These are phyloP conservation scores for Yamadazyma sp. DNA, from an alignment of 805 yeast genomes.

Conservation along the genomic window DNA sequence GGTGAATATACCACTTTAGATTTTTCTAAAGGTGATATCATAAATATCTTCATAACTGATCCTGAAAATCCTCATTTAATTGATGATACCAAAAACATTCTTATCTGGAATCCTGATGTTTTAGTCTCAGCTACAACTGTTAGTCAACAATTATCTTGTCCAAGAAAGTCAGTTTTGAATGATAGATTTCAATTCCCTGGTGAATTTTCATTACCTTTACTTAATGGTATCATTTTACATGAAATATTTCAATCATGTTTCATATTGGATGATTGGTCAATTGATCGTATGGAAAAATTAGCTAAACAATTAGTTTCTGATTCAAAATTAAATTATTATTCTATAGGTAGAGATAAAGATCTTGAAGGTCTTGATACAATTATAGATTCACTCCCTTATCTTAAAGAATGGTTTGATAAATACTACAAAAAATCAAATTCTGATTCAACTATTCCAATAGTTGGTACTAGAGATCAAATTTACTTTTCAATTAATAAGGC, in stretches of 20 bases:
- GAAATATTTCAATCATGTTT: slow-evolving; percentile 65
- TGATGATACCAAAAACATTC: slow-evolving; percentile 56
- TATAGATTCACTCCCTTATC: slow-evolving; percentile 48
- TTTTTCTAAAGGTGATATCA: slow-evolving; percentile 49
- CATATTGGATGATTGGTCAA: slow-evolving; percentile 30
- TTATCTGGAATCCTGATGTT: slow-evolving; percentile 81
- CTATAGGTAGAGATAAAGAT: slow-evolving; percentile 36
- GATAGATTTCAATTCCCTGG: slow-evolving; percentile 60
- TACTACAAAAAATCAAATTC: slow-evolving; percentile 27
- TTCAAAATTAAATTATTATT: slow-evolving; percentile 49
- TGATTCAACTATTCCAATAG: background rate
- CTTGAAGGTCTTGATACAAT: slow-evolving; percentile 24
- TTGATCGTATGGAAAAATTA: slow-evolving; percentile 33
- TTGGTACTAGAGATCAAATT: slow-evolving; percentile 12
- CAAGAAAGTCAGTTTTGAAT: slow-evolving; percentile 64
- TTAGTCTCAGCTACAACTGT: slow-evolving; percentile 78
- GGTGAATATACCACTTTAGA: slow-evolving; percentile 59
- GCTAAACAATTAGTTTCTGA: slow-evolving; percentile 41
- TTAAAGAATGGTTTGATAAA: slow-evolving; percentile 50
- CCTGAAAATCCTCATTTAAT: slow-evolving; percentile 40
- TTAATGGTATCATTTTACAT: slow-evolving; percentile 84
- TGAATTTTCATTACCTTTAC: slow-evolving; percentile 57
- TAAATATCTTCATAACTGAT: slow-evolving; percentile 56
- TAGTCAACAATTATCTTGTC: slow-evolving; percentile 72
- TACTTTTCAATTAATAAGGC: slow-evolving; percentile 58